phyloP scores from a whole-genome alignment of 192 early-diverging fungal genomes.

The Coemansia sp. region DNA sequence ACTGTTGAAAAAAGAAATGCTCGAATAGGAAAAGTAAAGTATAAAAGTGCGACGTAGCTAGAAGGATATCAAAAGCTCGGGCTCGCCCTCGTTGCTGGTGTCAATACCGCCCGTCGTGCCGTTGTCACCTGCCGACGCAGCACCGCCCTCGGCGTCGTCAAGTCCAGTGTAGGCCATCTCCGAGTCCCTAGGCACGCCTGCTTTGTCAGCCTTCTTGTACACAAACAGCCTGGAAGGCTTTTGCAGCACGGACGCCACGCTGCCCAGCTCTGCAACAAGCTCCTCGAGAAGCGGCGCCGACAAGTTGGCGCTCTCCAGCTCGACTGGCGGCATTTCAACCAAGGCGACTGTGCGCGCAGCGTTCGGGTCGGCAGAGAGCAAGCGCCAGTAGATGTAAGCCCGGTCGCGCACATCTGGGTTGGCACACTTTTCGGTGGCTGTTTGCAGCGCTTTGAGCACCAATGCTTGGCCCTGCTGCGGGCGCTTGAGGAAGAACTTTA shows the following conservation, averaged over 20 bases:
- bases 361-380: conserved; percentile 90
- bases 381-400: conserved; percentile 96
- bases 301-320: conserved; percentile 63
- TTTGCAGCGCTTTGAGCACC: conserved; percentile 84
- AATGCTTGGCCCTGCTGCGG: conserved; percentile 81
- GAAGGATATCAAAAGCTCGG: conserved; percentile 51
- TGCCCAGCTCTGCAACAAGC: conserved; percentile 80
- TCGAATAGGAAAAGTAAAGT: background rate
- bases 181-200: conserved; percentile 31
- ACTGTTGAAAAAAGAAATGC: background rate
- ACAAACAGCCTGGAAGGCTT: conserved; percentile 80
- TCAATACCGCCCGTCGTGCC: conserved; percentile 5
- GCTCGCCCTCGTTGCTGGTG: conserved; percentile 42
- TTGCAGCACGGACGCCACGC: conserved; percentile 94
- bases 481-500: conserved; percentile 94
- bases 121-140: conserved; percentile 5
- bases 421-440: conserved; percentile 83
- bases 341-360: conserved; percentile 90
- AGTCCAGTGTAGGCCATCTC: conserved; percentile 4
- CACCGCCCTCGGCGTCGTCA: conserved; percentile 8
- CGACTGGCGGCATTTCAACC: conserved; percentile 84
- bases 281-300: conserved; percentile 78
- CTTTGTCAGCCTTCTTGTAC: conserved; percentile 37
- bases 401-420: conserved; percentile 96
- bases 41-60: background rate